A percentile compares a stretch with the other conserved stretches of the same genome.
These are phyloP conservation scores for Pulveroboletus frians DNA, from an alignment of 768 basidiomycete genomes.

Conservation along the genomic window DNA sequence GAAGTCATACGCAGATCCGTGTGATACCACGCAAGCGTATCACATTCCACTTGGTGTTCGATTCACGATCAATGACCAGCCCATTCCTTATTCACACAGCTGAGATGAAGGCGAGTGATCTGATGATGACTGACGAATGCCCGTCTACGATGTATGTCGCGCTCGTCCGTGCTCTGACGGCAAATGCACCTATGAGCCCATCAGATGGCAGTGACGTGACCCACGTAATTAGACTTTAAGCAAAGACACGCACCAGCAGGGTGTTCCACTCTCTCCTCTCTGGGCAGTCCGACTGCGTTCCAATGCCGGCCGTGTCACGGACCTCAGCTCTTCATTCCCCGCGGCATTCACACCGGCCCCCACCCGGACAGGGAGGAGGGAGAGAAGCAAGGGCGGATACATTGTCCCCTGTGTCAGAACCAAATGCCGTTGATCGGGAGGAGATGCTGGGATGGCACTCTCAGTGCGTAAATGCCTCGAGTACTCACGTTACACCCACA, in stretches of 20 bases:
- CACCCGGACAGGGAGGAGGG: constrained; percentile 9
- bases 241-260: constrained; percentile 29
- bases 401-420: constrained; percentile 2
- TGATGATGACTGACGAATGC: constrained; percentile 11
- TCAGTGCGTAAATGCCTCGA: constrained; percentile 8
- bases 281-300: constrained; percentile 16
- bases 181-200: constrained; percentile 14
- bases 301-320: constrained; percentile 19
- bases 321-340: constrained; percentile 26
- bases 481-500: constrained; percentile 13
- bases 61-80: constrained; percentile 23
- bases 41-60: constrained; percentile 11
- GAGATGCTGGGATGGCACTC: constrained; percentile 5
- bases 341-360: constrained; percentile 27
- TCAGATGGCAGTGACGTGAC: constrained; percentile 31
- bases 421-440: constrained; percentile 20
- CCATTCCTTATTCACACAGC: constrained; percentile 7
- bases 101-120: constrained; percentile 15
- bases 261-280: constrained; percentile 16
- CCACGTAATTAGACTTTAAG: constrained; percentile 37
- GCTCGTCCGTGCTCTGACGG: constrained; percentile 10
- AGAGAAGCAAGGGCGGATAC: constrained; percentile 11
- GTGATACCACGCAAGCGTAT: too few species aligned
- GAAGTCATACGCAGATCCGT: constrained; percentile 32
- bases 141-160: constrained; percentile 13